Evolutionary conservation across 1,139 yeast species (phyloP), one percentile per base, ranked within the genome.

Genomic region (Candida sojae): DNA sequence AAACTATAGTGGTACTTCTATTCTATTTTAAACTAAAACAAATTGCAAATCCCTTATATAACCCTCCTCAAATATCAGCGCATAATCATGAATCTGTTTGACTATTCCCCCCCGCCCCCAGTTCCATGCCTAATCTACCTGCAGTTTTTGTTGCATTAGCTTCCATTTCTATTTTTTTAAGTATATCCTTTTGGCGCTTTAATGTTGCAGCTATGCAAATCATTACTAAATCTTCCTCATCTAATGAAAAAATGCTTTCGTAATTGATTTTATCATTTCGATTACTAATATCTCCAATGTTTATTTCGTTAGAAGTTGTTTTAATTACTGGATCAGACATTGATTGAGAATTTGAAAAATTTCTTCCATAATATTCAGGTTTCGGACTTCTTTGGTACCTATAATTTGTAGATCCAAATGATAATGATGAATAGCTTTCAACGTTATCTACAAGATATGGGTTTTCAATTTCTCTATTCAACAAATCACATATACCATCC

Each of bases 141-240:
- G 10, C 31, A 25, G n/a, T n/a, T 12, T 36, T 17, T 36, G 39
- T 10, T 36, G 17, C 21, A 4, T 9, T 25, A 10, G 31, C 17
- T 10, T 21, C 30, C 26, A 12, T 44, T 30, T 40, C 29, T 25
- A 25, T 33, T 10, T 39, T 44, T 33, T 48, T 53, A 70, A 31
- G 69, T 53, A 52, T 46, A 48, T 53, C 55, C 35, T 52, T 50
- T 13, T 48, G 48, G 40, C 54, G 39, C 37, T 56, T 51, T 25
- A 57, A 48, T 2, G 52, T 49, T 2, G 59, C 42, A 6, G 54
- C 54, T 8, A 54, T 46, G 43, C 58, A 57, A 9, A 54, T 47
- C 21, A 45, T 46, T 4, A 56, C 58, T 44, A 53, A 49, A n/a
- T 48, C 52, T 33, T 57, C 57, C 11, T 44, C 33, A 17, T 45